These are phyloP conservation scores for Biscogniauxia marginata DNA, from an alignment of 2,329 filamentous ascomycete species.

Conservation along the genomic window DNA sequence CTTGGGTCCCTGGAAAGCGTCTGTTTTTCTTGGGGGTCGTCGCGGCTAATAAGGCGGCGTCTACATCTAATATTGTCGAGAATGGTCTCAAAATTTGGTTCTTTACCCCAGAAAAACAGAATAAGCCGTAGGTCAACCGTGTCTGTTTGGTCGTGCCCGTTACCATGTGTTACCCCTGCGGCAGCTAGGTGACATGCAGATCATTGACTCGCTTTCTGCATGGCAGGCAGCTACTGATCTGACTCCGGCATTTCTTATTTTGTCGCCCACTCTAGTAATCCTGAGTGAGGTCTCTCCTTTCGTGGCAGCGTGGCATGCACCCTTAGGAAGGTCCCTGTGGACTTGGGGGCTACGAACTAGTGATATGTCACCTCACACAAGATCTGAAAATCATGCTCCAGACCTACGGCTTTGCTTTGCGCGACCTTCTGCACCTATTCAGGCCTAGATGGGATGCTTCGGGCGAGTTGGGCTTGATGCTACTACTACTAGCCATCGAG, in stretches of 20 bases:
- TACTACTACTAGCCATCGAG: slow-evolving; percentile 5
- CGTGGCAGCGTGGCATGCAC: slow-evolving; percentile 11
- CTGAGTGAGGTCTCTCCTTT: slow-evolving; percentile 1
- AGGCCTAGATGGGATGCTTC: slow-evolving; percentile 20
- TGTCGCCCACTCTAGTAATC: background rate
- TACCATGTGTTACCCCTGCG: slow-evolving; percentile 34
- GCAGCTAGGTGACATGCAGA: slow-evolving; percentile 29
- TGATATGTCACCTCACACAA: slow-evolving; percentile 51
- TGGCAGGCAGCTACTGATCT: slow-evolving; percentile 7
- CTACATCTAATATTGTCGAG: slow-evolving; percentile 4
- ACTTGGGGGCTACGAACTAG: slow-evolving; percentile 29
- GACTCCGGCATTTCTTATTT: background rate
- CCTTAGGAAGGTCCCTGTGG: slow-evolving; percentile 8
- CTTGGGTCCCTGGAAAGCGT: background rate
- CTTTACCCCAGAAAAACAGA: slow-evolving; percentile 20
- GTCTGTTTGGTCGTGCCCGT: slow-evolving; percentile 21
- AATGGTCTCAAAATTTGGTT: slow-evolving; percentile 6
- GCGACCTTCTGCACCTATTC: slow-evolving; percentile 27
- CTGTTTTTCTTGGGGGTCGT: background rate
- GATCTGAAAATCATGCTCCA: slow-evolving; percentile 43
- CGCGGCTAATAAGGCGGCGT: background rate
- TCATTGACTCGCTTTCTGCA: slow-evolving; percentile 23
- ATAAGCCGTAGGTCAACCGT: slow-evolving; percentile 14
- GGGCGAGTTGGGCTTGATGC: slow-evolving; percentile 26
- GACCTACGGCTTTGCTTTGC: slow-evolving; percentile 31